phyloP scores from a whole-genome alignment of 768 basidiomycete genomes.

The Termitomyces sp. region DNA sequence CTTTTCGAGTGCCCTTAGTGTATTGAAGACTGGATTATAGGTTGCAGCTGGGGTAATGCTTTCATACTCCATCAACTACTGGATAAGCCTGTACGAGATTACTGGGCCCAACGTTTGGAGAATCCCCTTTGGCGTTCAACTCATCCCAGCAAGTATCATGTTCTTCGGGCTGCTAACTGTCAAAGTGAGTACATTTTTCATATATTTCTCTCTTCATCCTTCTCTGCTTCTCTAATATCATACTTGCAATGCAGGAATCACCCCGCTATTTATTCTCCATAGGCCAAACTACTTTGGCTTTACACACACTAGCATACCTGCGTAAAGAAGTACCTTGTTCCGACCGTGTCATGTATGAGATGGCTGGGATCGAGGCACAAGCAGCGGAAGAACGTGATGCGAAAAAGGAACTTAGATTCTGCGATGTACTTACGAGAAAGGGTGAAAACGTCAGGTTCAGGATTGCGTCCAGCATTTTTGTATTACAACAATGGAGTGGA shows the following conservation, averaged over 20 bases:
- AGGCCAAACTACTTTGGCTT: conserved; percentile 47
- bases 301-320: conserved; percentile 58
- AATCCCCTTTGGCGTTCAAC: conserved; percentile 69
- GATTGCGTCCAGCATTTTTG: conserved; percentile 75
- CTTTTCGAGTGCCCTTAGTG: background rate
- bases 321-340: conserved; percentile 41
- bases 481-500: conserved; percentile 80
- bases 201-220: background rate
- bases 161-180: conserved; percentile 59
- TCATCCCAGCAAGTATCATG: conserved; percentile 75
- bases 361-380: conserved; percentile 79
- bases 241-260: conserved; percentile 44
- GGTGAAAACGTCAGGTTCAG: conserved; percentile 78
- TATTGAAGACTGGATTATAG: conserved; percentile 14
- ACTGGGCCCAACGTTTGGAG: conserved; percentile 53
- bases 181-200: conserved; percentile 30
- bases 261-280: conserved; percentile 72
- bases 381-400: conserved; percentile 68
- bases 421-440: conserved; percentile 71
- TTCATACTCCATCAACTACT: conserved; percentile 75
- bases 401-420: conserved; percentile 56
- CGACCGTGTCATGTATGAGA: conserved; percentile 49
- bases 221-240: conserved; percentile 15
- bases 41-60: conserved; percentile 80
- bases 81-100: conserved; percentile 36